Conservation (phyloP, 352 stramenopile species). For the Pythium brassicae region DNA sequence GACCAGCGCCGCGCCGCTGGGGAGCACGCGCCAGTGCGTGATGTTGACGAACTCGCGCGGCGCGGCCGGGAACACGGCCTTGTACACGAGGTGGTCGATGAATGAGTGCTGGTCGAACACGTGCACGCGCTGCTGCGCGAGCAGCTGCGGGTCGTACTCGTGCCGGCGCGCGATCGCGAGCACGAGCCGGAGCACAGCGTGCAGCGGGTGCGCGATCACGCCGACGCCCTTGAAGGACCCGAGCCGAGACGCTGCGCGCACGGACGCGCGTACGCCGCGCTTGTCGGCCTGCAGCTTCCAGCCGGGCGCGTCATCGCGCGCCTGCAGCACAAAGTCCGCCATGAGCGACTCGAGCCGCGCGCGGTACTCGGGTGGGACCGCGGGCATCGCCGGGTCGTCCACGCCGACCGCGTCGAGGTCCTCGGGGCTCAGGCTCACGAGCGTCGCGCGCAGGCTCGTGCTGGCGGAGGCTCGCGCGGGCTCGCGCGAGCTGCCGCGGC, state of each 20-base stretch:
- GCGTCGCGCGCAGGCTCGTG: conserved; percentile 9
- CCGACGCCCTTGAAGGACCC: conserved; percentile 54
- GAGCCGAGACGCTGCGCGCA: conserved; percentile 33
- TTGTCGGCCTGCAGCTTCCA: conserved; percentile 64
- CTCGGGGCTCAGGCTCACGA: conserved; percentile 12
- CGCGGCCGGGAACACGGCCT: conserved; percentile 53
- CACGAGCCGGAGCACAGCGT: conserved; percentile 50
- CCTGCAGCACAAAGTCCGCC: conserved; percentile 53
- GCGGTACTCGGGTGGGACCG: conserved; percentile 22
- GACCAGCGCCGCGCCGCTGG: conserved; percentile 48
- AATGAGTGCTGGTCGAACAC: conserved; percentile 73
- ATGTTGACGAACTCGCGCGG: conserved; percentile 60
- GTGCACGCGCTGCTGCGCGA: conserved; percentile 38
- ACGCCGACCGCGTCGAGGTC: conserved; percentile 8
- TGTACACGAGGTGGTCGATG: conserved; percentile 68
- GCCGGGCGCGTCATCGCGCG: conserved; percentile 37
- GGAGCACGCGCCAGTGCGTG: conserved; percentile 69
- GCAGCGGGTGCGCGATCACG: conserved; percentile 47
- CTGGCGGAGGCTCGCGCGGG: not conserved
- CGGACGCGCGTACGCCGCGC: conserved; percentile 53
- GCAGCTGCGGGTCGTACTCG: conserved; percentile 52
- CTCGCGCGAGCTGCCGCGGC: not conserved
- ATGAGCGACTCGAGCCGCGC: conserved; percentile 49
- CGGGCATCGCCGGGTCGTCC: conserved; percentile 23
- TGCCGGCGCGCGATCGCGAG: conserved; percentile 44